Base-by-base conservation (phyloP, 768 basidiomycete species). In the Sistotremastrum suecicum region DNA sequence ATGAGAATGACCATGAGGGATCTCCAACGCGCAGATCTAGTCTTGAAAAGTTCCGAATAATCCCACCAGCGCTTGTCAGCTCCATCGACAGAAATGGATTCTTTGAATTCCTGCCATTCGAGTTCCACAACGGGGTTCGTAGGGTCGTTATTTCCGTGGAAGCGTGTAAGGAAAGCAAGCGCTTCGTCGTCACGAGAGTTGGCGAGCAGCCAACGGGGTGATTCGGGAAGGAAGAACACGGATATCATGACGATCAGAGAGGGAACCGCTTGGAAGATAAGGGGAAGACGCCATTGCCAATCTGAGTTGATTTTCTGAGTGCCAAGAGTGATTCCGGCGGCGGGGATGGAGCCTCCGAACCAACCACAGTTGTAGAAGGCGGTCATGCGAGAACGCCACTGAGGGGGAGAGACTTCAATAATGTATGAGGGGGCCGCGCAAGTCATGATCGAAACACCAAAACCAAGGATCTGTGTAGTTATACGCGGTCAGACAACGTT, bases 61-160 rank as follows among this genome's bases (percentile, higher is more conserved):
- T 77, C 69, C 53, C 56, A 71, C 75, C 74, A 76, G 42, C 70
- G 62, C 55, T 77, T 77, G 54, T 75, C 74, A 9, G 73, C 69
- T 9, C 70, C 76, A 51, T 73, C 66, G 5, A 68, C 50, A 37
- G 63, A 59, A 44, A 76, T 67, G 6, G 65, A 58, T 50, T 74
- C 72, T 47, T 72, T 66, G 52, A 70, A 69, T 53, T 76, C 75
- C 46, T 62, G 64, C 63, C 63, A 71, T 52, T 78, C 71, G 9
- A 76, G 59, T 34, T 61, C 56, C 29, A 78, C 74, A 34, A 76
- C 55, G 32, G 71, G 69, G 10, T 71, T 66, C 54, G 72, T 65
- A 11, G 58, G 62, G 44, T 75, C 65, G 3, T 65, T 69, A 46
- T 72, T 61, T 9, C 74, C 75, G 51, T 78, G 76, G 54, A 72